Conservation (phyloP, 2,329 filamentous ascomycete species). For the Chaetomium globosum region DNA sequence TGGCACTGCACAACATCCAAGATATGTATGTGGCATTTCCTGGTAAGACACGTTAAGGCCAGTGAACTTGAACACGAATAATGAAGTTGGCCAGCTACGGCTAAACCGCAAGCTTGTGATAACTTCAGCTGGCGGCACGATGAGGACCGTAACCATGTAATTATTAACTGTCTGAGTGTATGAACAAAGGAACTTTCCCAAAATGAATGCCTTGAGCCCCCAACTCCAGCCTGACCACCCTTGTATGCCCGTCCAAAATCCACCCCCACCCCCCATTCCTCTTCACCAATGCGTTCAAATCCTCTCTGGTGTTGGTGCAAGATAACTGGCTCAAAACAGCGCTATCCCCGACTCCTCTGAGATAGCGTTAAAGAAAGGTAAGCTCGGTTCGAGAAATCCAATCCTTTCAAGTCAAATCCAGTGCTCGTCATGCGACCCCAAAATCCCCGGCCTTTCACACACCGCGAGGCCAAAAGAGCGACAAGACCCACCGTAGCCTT, state of each 20-base stretch:
- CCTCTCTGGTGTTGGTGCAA: background rate
- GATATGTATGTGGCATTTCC: constrained; percentile 10
- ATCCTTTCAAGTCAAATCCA: background rate
- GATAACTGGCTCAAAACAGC: constrained; percentile 21
- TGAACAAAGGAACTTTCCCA: background rate
- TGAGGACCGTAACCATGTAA: no score
- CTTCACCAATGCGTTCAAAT: background rate
- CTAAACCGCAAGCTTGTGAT: background rate
- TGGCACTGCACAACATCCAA: background rate
- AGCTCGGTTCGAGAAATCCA: background rate
- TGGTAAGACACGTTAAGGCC: background rate
- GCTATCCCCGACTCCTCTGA: background rate
- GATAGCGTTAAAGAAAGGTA: background rate
- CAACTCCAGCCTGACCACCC: background rate
- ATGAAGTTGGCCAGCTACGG: background rate
- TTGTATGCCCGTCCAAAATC: background rate
- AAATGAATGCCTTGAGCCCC: background rate
- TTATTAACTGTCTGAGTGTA: background rate
- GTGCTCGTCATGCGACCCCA: background rate
- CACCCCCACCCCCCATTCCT: background rate
- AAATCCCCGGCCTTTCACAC: background rate
- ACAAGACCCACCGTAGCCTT: constrained; percentile 19
- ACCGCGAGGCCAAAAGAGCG: constrained; percentile 19
- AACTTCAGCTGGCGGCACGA: background rate
- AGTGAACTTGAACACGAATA: background rate